phyloP scores from a whole-genome alignment of 257 asterid genomes.

The Gentiana dahurica region DNA sequence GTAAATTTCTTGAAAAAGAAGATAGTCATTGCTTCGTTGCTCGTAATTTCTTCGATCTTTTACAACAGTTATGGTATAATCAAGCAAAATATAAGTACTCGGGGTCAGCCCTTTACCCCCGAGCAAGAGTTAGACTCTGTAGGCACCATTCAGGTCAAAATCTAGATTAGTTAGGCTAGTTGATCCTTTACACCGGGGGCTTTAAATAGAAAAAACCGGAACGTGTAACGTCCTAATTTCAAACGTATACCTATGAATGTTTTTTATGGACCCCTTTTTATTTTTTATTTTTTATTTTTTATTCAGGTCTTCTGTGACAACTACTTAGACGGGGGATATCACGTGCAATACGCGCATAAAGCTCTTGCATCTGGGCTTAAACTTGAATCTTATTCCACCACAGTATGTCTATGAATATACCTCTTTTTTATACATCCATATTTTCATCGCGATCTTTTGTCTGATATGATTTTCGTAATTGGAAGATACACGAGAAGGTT shows the following conservation, averaged over 20 bases:
- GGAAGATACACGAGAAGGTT: conserved; percentile 65
- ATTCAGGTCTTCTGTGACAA: conserved; percentile 88
- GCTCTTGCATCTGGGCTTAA: conserved; percentile 70
- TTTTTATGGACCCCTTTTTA: neutral
- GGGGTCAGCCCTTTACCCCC: too few species aligned
- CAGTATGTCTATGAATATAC: conserved; percentile 25
- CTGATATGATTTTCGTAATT: conserved; percentile 1
- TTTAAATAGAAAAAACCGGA: too few species aligned
- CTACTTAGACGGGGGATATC: conserved; percentile 97
- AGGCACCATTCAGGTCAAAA: too few species aligned
- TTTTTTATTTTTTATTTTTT: neutral
- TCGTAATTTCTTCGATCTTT: neutral
- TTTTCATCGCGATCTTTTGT: neutral
- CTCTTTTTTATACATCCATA: neutral
- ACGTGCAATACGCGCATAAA: conserved; percentile 82
- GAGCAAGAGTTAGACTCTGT: too few species aligned
- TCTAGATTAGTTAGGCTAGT: too few species aligned
- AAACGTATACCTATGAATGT: neutral
- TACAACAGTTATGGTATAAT: neutral
- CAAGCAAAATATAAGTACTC: too few species aligned
- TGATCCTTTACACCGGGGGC: too few species aligned
- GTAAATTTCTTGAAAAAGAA: neutral
- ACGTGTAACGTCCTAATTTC: too few species aligned
- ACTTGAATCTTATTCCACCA: conserved; percentile 66
- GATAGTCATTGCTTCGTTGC: neutral